A percentile compares a stretch with the other conserved stretches of the same genome.
Conservation (phyloP, 768 basidiomycete genomes). For the Rhizopogon sp. region DNA sequence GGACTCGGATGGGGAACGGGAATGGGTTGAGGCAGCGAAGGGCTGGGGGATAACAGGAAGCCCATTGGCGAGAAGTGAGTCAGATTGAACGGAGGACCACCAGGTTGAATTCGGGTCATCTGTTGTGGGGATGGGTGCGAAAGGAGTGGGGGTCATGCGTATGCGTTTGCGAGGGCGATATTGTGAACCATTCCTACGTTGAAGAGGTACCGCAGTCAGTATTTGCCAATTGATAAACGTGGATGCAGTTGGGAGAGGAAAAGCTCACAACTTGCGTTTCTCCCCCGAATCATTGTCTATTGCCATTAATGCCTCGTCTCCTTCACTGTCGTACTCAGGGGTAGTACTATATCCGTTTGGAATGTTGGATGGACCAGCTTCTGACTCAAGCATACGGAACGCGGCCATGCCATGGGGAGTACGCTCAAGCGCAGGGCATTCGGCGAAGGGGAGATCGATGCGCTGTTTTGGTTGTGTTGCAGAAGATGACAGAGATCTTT, state of each 20-base stretch:
- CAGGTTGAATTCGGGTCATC: slow-evolving; percentile 54
- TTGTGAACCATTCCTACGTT: slow-evolving; percentile 23
- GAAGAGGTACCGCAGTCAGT: not conserved
- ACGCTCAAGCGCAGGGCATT: slow-evolving; percentile 64
- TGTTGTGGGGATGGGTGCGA: slow-evolving; percentile 24
- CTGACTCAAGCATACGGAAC: slow-evolving; percentile 55
- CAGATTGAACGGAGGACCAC: slow-evolving; percentile 71
- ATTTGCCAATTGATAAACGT: not conserved
- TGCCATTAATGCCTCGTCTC: slow-evolving; percentile 26
- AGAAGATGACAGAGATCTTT: slow-evolving; percentile 35
- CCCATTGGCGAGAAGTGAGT: slow-evolving; percentile 57
- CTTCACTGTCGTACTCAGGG: slow-evolving; percentile 32
- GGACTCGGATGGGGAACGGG: slow-evolving; percentile 1
- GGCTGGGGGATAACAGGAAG: slow-evolving; percentile 48
- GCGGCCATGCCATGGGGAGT: slow-evolving; percentile 69
- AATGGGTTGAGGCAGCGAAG: slow-evolving; percentile 26
- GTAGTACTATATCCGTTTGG: slow-evolving; percentile 20
- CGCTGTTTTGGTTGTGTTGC: slow-evolving; percentile 15
- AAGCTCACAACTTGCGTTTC: slow-evolving; percentile 58
- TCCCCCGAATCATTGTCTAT: slow-evolving; percentile 39
- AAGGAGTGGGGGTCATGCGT: slow-evolving; percentile 32
- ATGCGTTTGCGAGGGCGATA: slow-evolving; percentile 59
- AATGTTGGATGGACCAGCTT: slow-evolving; percentile 29
- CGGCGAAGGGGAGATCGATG: slow-evolving; percentile 51
- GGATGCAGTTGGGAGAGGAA: not conserved